A percentile compares a stretch with the other conserved stretches of the same genome.
Evolutionary conservation across 345 rosid species (phyloP).

Genomic region (Noccaea caerulescens): DNA sequence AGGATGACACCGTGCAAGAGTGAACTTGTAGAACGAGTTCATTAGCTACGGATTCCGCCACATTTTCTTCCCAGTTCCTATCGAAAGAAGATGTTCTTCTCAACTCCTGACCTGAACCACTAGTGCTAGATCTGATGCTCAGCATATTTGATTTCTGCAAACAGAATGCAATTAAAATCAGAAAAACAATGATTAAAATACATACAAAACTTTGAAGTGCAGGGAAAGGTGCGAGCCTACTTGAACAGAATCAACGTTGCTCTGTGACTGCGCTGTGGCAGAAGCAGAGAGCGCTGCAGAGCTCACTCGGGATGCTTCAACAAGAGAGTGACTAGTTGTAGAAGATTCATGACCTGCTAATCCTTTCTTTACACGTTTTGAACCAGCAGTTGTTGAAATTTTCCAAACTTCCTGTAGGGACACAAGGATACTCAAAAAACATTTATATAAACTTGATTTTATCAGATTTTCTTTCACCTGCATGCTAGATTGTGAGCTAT

Average conservation of each 20-base stretch:
- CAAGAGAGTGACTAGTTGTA: constrained; percentile 52
- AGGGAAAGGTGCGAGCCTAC: constrained; percentile 46
- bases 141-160: constrained; percentile 58
- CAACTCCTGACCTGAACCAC: constrained; percentile 61
- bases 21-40: constrained; percentile 81
- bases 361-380: constrained; percentile 88
- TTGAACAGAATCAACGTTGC: constrained; percentile 47
- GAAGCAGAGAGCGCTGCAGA: constrained; percentile 45
- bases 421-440: constrained; percentile 13
- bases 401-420: constrained; percentile 89
- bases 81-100: constrained; percentile 93
- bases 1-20: constrained; percentile 58
- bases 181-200: not conserved
- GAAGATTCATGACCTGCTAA: constrained; percentile 59
- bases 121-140: constrained; percentile 48
- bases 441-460: not conserved
- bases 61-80: constrained; percentile 84
- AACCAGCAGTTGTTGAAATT: constrained; percentile 83
- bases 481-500: constrained; percentile 16
- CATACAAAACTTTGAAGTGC: not conserved
- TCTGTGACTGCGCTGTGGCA: constrained; percentile 42
- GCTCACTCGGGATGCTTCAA: constrained; percentile 61
- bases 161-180: constrained; percentile 25
- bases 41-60: constrained; percentile 86
- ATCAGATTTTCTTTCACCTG: not conserved